phyloP scores from a whole-genome alignment of 2,329 filamentous ascomycete genomes.

The Colletotrichum paranaense region DNA sequence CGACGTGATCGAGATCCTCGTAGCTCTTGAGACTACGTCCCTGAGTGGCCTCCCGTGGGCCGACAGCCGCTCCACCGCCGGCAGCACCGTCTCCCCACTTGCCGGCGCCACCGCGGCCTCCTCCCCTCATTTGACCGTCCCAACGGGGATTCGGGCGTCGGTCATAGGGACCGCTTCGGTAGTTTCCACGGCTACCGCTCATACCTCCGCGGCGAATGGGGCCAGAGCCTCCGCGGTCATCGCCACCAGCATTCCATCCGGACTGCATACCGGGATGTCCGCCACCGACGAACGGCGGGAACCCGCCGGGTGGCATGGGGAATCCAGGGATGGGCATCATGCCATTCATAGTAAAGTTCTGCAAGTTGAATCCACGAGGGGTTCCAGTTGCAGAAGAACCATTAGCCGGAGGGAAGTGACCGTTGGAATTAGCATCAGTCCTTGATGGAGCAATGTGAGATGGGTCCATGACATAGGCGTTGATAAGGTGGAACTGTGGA shows the following conservation, averaged over 20 bases:
- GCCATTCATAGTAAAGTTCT: conserved; percentile 73
- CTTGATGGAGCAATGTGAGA: conserved; percentile 93
- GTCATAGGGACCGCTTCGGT: conserved; percentile 80
- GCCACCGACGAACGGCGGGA: conserved; percentile 66
- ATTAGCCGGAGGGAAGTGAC: conserved; percentile 88
- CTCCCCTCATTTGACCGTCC: conserved; percentile 64
- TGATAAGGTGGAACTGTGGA: conserved; percentile 84
- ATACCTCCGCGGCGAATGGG: conserved; percentile 76
- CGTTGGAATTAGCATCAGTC: conserved; percentile 94
- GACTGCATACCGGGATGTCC: conserved; percentile 54
- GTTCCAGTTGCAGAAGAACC: conserved; percentile 84
- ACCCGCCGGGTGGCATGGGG: conserved; percentile 59
- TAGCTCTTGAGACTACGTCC: conserved; percentile 96
- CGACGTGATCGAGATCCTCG: conserved; percentile 92
- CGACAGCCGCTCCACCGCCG: conserved; percentile 79
- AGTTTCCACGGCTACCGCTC: conserved; percentile 62
- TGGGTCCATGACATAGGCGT: conserved; percentile 93
- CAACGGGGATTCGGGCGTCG: conserved; percentile 69
- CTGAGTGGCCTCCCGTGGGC: conserved; percentile 90
- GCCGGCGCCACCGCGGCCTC: conserved; percentile 62
- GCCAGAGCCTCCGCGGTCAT: conserved; percentile 70
- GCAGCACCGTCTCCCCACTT: conserved; percentile 80
- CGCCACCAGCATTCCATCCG: conserved; percentile 63
- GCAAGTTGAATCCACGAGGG: conserved; percentile 89
- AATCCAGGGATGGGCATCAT: conserved; percentile 72